These are phyloP conservation scores for Aspergillus asperescens DNA, from an alignment of 495 filamentous ascomycete genomes.

Conservation along the genomic window DNA sequence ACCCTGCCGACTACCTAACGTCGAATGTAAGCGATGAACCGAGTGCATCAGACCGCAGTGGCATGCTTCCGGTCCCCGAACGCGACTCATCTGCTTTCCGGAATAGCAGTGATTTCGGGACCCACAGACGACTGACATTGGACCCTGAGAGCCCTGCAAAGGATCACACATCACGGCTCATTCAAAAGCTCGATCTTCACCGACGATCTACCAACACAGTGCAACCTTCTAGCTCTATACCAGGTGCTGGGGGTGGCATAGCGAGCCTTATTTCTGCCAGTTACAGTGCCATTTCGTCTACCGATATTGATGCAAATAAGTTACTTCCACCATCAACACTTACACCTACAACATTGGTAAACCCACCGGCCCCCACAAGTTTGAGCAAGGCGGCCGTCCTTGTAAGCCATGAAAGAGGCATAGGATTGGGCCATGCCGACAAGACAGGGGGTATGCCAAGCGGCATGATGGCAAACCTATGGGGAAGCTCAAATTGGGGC, in stretches of 20 bases:
- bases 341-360: conserved; percentile 77
- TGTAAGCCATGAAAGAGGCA: conserved; percentile 67
- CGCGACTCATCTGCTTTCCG: conserved; percentile 53
- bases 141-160: conserved; percentile 55
- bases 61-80: conserved; percentile 63
- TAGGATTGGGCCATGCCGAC: conserved; percentile 54
- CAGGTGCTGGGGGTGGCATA: conserved; percentile 60
- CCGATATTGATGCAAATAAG: conserved; percentile 31
- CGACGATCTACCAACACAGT: conserved; percentile 62
- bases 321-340: conserved; percentile 55
- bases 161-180: conserved; percentile 75
- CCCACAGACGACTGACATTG: conserved; percentile 40
- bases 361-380: conserved; percentile 78
- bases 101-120: conserved; percentile 65
- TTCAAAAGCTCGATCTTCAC: conserved; percentile 87
- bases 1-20: conserved; percentile 61
- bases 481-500: conserved; percentile 83
- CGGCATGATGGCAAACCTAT: conserved; percentile 85
- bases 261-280: conserved; percentile 83
- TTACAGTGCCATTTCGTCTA: conserved; percentile 57
- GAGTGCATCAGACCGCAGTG: conserved; percentile 51
- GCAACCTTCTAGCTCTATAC: conserved; percentile 32
- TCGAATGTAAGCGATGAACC: conserved; percentile 52
- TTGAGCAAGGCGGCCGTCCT: conserved; percentile 83
- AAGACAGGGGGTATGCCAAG: conserved; percentile 67